Percentiles rank a stretch among this genome's conserved stretches.
Conservation (phyloP, 1,139 yeast genomes). For the Debaryomyces coudertii region DNA sequence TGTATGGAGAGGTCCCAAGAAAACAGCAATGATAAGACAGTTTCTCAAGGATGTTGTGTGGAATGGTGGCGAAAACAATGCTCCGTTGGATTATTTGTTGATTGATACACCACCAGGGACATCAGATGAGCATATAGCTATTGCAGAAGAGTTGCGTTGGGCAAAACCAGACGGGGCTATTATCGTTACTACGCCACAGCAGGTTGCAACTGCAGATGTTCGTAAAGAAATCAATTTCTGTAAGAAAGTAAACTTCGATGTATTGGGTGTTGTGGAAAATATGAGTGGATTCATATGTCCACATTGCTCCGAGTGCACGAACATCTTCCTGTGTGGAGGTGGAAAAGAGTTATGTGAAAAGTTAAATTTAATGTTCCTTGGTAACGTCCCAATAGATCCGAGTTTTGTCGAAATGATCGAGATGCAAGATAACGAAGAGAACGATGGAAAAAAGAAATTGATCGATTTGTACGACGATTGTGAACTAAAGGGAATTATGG, state of each 20-base stretch:
- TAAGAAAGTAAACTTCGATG: conserved; percentile 45
- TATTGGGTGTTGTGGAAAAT: conserved; percentile 49
- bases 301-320: conserved; percentile 86
- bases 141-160: conserved; percentile 83
- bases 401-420: conserved; percentile 85
- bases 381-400: conserved; percentile 92
- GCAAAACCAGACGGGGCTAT: conserved; percentile 52
- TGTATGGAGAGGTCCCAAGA: conserved; percentile 98
- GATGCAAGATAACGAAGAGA: conserved; percentile 39
- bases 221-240: conserved; percentile 54
- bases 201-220: conserved; percentile 59
- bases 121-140: conserved; percentile 95
- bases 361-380: conserved; percentile 68
- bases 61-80: conserved; percentile 55
- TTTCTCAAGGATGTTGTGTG: conserved; percentile 88
- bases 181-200: conserved; percentile 53
- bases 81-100: conserved; percentile 69
- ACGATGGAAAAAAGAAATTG: conserved; percentile 23
- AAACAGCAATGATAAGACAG: conserved; percentile 96
- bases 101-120: conserved; percentile 99
- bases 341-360: conserved; percentile 71
- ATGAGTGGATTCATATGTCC: conserved; percentile 62
- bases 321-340: conserved; percentile 94
- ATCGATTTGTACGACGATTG: conserved; percentile 41
- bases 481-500: conserved; percentile 53